Percentiles rank a stretch among this genome's conserved stretches.
Evolutionary conservation across 2,329 filamentous ascomycete genomes (phyloP).

Genomic region (Amauroascus verrucosus): DNA sequence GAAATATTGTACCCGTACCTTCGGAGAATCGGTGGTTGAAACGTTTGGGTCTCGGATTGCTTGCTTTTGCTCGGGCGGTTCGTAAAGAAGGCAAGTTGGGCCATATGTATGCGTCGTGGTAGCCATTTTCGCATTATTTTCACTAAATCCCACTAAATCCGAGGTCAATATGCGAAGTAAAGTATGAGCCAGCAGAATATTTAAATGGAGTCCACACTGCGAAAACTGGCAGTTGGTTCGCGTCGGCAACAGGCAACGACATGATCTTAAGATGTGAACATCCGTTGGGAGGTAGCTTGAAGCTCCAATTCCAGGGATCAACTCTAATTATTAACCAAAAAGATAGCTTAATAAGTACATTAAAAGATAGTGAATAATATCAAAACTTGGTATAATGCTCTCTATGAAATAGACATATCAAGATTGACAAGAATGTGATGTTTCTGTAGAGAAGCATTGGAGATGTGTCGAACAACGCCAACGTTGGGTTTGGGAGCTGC

Average conservation of each 20-base stretch:
- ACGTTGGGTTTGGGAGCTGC: neutral
- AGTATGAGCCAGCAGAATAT: neutral
- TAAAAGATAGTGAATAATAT: neutral
- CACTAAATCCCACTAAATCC: neutral
- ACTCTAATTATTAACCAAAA: too few species aligned
- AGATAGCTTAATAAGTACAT: neutral
- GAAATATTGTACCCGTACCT: slow-evolving; percentile 64
- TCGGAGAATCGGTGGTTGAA: slow-evolving; percentile 41
- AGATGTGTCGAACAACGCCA: too few species aligned
- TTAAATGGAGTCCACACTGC: neutral
- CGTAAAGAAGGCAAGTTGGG: slow-evolving; percentile 45
- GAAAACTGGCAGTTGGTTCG: slow-evolving; percentile 4
- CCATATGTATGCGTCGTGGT: slow-evolving; percentile 49
- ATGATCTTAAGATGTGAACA: neutral
- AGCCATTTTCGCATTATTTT: slow-evolving; percentile 25
- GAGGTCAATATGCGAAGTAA: neutral
- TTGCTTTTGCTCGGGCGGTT: slow-evolving; percentile 22
- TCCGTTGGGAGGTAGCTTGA: neutral
- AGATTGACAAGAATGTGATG: too few species aligned
- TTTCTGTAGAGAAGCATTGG: too few species aligned
- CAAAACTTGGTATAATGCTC: too few species aligned
- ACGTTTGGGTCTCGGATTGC: slow-evolving; percentile 21
- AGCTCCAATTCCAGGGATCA: neutral
- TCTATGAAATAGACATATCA: too few species aligned
- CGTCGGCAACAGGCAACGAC: neutral